A percentile compares a stretch with the other conserved stretches of the same genome.
Evolutionary conservation across 345 rosid species (phyloP).

Genomic region (Camelina laxa): DNA sequence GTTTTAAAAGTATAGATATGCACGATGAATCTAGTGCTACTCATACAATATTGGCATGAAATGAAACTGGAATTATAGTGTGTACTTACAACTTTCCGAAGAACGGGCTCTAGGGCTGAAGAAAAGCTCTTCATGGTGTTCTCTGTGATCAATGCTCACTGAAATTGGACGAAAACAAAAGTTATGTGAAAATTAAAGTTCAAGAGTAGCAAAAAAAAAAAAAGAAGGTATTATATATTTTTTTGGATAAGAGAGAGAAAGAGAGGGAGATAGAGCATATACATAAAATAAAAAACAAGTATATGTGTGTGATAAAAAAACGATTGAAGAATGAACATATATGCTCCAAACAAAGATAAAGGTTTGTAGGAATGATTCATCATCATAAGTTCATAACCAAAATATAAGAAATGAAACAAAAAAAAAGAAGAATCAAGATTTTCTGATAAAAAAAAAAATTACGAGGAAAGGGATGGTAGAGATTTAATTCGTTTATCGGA

Average conservation of each 20-base stretch:
- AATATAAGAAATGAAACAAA: not conserved
- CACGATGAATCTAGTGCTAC: constrained; percentile 13
- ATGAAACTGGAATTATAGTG: not conserved
- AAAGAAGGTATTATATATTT: not conserved
- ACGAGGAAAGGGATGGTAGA: constrained; percentile 76
- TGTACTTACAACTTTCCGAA: constrained; percentile 76
- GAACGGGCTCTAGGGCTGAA: constrained; percentile 74
- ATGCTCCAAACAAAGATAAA: not conserved
- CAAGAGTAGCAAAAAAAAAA: not conserved
- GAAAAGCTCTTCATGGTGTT: constrained; percentile 53
- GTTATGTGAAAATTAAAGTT: not conserved
- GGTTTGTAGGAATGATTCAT: not conserved
- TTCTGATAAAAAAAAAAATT: constrained; percentile 3
- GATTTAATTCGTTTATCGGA: constrained; percentile 59
- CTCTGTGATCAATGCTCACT: constrained; percentile 63
- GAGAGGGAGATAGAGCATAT: not conserved
- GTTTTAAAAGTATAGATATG: not conserved
- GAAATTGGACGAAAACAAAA: constrained; percentile 24
- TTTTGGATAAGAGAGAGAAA: constrained; percentile 7
- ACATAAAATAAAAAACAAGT: constrained; percentile 30
- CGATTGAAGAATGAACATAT: constrained; percentile 16
- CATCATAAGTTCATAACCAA: too few relatives aligned
- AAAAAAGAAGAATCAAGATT: not conserved
- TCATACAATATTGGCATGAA: constrained; percentile 16
- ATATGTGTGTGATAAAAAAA: not conserved